phyloP scores from a whole-genome alignment of 2,329 filamentous ascomycete genomes.

The Fusarium ambrosium region DNA sequence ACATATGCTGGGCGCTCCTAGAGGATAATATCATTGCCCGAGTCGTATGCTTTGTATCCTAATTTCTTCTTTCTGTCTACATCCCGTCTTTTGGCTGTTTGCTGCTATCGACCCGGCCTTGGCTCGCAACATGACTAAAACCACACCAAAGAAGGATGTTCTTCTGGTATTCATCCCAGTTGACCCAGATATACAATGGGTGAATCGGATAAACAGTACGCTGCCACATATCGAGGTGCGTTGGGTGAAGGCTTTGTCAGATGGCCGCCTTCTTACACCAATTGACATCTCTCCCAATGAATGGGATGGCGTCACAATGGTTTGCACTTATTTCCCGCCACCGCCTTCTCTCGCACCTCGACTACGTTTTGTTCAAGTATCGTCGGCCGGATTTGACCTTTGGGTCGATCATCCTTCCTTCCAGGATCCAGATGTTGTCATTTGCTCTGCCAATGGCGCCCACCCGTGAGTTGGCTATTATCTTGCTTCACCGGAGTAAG shows the following conservation, averaged over 20 bases:
- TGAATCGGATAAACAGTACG: not conserved
- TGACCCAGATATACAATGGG: not conserved
- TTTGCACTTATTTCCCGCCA: not conserved
- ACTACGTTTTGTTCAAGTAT: not conserved
- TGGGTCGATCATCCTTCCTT: not conserved
- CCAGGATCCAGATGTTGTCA: not conserved
- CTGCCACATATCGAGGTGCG: not conserved
- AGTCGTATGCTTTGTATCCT: not conserved
- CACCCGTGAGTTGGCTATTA: not conserved
- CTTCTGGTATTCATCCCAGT: not conserved
- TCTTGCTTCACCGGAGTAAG: too few species aligned
- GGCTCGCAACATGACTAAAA: not conserved
- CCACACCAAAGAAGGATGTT: not conserved
- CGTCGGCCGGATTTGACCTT: not conserved
- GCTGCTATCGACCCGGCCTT: not conserved
- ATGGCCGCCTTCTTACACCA: not conserved
- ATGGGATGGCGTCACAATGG: constrained; percentile 4
- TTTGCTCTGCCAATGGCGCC: not conserved
- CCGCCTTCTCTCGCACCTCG: not conserved
- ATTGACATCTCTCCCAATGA: not conserved
- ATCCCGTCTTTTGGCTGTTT: not conserved
- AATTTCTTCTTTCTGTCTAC: not conserved
- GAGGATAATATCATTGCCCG: too few species aligned
- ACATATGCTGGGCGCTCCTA: not conserved
- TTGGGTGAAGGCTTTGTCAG: constrained; percentile 3